Conservation (phyloP, 1,284 basidiomycete genomes). For the Pholiota adiposa region DNA sequence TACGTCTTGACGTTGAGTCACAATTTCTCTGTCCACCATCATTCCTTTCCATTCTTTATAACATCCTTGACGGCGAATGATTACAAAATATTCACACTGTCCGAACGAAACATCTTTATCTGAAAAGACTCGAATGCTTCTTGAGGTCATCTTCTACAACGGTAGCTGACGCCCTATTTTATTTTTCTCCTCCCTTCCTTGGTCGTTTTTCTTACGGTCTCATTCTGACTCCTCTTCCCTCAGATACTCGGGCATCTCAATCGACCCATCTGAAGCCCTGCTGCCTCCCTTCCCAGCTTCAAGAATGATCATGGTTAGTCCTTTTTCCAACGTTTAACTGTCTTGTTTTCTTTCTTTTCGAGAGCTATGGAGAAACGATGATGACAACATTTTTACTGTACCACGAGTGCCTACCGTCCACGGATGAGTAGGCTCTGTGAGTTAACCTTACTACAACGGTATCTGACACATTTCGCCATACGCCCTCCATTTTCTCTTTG, state of each 20-base stretch:
- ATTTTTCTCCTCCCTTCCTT: background rate
- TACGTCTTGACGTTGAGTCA: too few species aligned
- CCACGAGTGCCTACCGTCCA: background rate
- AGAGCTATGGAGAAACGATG: background rate
- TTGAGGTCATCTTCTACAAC: background rate
- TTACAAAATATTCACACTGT: slow-evolving; percentile 5
- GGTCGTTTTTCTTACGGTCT: background rate
- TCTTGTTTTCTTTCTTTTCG: background rate
- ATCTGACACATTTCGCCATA: background rate
- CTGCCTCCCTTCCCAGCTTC: too few species aligned
- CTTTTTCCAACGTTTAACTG: too few species aligned
- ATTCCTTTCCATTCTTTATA: background rate
- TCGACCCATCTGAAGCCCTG: too few species aligned
- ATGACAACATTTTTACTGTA: slow-evolving; percentile 4
- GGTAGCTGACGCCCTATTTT: background rate
- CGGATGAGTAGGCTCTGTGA: background rate
- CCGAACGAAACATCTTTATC: background rate
- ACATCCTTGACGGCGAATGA: background rate
- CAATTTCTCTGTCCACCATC: background rate
- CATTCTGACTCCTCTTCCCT: background rate
- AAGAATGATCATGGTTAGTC: background rate
- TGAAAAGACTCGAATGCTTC: background rate
- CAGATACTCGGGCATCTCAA: too few species aligned
- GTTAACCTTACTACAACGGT: slow-evolving; percentile 6
- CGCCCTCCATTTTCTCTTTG: too few species aligned